These are phyloP conservation scores for Annulohypoxylon nitens DNA, from an alignment of 495 filamentous ascomycete genomes.

Conservation along the genomic window DNA sequence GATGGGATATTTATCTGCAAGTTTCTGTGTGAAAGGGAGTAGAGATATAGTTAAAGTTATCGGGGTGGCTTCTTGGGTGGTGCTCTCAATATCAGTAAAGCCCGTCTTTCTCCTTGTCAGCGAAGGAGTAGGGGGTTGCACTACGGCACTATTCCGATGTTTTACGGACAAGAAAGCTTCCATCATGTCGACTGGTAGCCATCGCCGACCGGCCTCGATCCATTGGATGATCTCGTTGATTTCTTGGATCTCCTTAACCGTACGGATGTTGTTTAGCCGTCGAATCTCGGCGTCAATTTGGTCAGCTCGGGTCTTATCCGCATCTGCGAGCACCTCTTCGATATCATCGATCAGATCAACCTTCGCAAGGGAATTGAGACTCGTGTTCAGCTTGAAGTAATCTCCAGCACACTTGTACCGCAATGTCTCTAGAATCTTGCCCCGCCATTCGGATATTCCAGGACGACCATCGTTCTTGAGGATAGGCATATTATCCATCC, in stretches of 20 bases:
- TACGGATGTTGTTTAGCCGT: constrained; percentile 53
- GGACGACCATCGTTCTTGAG: constrained; percentile 41
- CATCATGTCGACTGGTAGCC: constrained; percentile 42
- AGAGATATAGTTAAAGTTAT: constrained; percentile 47
- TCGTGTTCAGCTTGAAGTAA: constrained; percentile 56
- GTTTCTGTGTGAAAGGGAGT: constrained; percentile 53
- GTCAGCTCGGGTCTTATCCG: constrained; percentile 53
- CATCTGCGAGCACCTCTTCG: constrained; percentile 53
- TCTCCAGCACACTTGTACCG: constrained; percentile 53
- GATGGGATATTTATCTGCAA: constrained; percentile 54
- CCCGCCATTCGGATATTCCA: constrained; percentile 51
- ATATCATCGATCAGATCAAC: constrained; percentile 57
- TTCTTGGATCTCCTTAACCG: constrained; percentile 55
- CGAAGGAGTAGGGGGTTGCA: constrained; percentile 1
- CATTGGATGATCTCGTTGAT: constrained; percentile 59
- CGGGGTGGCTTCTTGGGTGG: constrained; percentile 23
- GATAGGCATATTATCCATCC: constrained; percentile 50
- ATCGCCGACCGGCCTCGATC: constrained; percentile 53
- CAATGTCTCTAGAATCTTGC: constrained; percentile 51
- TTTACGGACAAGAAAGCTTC: constrained; percentile 49
- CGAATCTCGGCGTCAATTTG: constrained; percentile 55
- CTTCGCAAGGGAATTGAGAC: constrained; percentile 54
- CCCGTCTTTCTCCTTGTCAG: constrained; percentile 38
- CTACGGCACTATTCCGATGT: constrained; percentile 19
- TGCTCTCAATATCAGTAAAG: constrained; percentile 13